Base-by-base conservation (phyloP, 306 rosid genomes). In the Lithocarpus polystachyus region DNA sequence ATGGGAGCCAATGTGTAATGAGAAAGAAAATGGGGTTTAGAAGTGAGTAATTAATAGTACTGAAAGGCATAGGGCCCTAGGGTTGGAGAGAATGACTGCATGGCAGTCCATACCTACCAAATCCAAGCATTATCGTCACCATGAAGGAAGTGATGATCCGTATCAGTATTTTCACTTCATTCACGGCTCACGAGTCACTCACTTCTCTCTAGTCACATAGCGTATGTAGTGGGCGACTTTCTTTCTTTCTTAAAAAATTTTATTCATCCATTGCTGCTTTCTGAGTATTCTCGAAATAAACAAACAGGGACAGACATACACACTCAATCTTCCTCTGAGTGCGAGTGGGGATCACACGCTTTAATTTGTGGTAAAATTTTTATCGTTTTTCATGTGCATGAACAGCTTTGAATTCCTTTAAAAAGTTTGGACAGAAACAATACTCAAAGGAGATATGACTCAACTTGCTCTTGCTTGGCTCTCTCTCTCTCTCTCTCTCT, bases 171-270 rank as follows among this genome's bases (percentile, higher is more conserved):
- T 28, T 65, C 22, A 28, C 53, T 15, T 33, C 72, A 68, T 33
- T 68, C 52, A 67, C 48, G 4, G 7, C 7, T 68, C 72, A 17
- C 72, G 1, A 15, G 19, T 13, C 35, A 5, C 48, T 26, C n/a
- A 14, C 23, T 31, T 0, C 65, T 67, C 72, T 33, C 26, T 33
- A 19, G 72, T 67, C 72, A 67, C 51, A 35, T 67, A 67, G 72
- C 72, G 72, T 67, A 19, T 67, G 72, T 67, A 35, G 72, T 67
- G 72, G 72, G 72, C 72, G 72, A 67, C 72, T 67, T 12, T 67
- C 24, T 28, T 17, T 4, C 19, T 15, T 24, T 12, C 14, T 33
- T 18, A 3, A 17, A 37, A 37, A 37, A 0, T 7, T 37, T 37
- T 37, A 37, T 8, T 37, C 45, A 37, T 26, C 13, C 31, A 11